Conservation (phyloP, 1,139 yeast species). For the Arxiozyma slooffiae region DNA sequence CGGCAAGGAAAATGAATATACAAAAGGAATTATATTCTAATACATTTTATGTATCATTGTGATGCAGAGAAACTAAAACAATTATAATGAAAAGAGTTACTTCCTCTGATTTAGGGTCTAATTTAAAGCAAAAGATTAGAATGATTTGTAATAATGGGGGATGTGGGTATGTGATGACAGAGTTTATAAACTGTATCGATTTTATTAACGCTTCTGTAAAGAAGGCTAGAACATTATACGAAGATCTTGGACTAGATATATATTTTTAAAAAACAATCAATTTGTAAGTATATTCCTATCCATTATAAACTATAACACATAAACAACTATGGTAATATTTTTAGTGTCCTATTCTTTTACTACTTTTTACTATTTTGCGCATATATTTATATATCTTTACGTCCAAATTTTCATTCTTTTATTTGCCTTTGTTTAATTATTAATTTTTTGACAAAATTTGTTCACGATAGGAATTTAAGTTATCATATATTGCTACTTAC, state of each 20-base stretch:
- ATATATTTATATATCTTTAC: background rate
- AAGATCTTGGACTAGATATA: constrained; percentile 11
- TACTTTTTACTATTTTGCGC: background rate
- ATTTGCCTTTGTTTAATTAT: background rate
- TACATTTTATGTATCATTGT: constrained; percentile 37
- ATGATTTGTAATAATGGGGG: constrained; percentile 26
- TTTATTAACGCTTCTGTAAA: constrained; percentile 19
- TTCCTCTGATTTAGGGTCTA: constrained; percentile 9
- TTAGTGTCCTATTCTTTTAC: background rate
- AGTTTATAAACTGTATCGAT: constrained; percentile 17
- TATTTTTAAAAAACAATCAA: constrained; percentile 10
- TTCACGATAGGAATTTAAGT: too few relatives aligned
- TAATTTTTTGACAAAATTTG: background rate
- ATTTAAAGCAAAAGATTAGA: constrained; percentile 20
- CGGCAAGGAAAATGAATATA: constrained; percentile 49
- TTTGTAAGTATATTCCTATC: constrained; percentile 14
- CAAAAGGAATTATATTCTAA: constrained; percentile 21
- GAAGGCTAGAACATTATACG: constrained; percentile 18
- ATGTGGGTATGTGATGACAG: constrained; percentile 16
- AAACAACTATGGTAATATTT: too few relatives aligned
- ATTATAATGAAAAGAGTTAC: constrained; percentile 35
- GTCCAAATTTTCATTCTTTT: background rate
- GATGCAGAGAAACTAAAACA: constrained; percentile 50
- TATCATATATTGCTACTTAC: background rate
- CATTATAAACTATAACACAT: background rate